Base-by-base conservation (phyloP, 2,329 filamentous ascomycete species). In the Colletotrichum zoysiae region DNA sequence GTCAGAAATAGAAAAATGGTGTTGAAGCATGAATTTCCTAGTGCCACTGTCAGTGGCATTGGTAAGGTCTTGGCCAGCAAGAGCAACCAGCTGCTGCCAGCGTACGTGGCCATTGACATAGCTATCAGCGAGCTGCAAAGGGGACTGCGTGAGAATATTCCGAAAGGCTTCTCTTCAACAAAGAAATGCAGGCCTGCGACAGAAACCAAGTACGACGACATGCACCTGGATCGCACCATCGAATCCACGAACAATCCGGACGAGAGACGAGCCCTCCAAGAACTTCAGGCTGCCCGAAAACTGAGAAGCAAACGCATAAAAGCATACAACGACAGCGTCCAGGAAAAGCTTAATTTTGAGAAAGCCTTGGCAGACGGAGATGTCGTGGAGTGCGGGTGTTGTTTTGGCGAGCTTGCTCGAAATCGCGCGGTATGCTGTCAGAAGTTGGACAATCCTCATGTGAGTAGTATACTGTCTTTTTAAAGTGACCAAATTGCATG, bases 321-420 rank as follows among this genome's bases (percentile, higher is more conserved):
- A 50, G 77, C 74, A 65, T 76, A 58, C 65, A 75, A 75, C 4
- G 78, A 78, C 40, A 78, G 82, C 53, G 68, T 71, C 5, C 78
- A 80, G 26, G 83, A 88, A 71, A 75, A 80, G 38, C 75, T 75
- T 1, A 87, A 89, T 63, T 73, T 84, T 16, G 74, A 76, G 11
- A 71, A 72, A n/a, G 85, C 87, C 30, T 81, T 81, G 70, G 81
- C 76, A 1, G 80, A 83, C 5, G 89, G 90, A 0, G 84, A 87
- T 23, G 83, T 91, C 51, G 80, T 84, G 14, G 93, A 95, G 75
- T 97, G 92, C 75, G 87, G 86, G 55, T 94, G 93, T 77, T 97
- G 94, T 80, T 96, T 88, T 76, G 84, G 85, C 8, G 90, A 94
- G 5, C 85, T 86, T 61, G 86, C 92, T 2, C 80, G 90, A 57